Evolutionary conservation across 345 rosid genomes (phyloP).

Genomic region (Salix suchowensis): DNA sequence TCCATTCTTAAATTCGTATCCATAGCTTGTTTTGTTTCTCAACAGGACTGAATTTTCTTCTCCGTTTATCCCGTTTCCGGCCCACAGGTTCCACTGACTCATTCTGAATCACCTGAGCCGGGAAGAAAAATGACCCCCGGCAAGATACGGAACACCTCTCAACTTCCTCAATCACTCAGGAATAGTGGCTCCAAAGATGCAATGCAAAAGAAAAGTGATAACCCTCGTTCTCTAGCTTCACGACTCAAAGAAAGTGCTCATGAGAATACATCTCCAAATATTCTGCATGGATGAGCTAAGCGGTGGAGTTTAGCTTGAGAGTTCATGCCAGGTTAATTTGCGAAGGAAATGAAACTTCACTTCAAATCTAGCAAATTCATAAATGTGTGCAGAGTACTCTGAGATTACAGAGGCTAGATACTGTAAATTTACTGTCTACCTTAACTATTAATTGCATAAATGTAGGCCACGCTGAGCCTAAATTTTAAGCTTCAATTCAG

Average conservation of each 20-base stretch:
- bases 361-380: conserved; percentile 11
- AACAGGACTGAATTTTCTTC: neutral
- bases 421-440: conserved; percentile 3
- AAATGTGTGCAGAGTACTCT: conserved; percentile 9
- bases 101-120: conserved; percentile 19
- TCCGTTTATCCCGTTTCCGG: neutral
- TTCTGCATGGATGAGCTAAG: conserved; percentile 19
- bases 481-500: neutral
- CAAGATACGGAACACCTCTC: conserved; percentile 13
- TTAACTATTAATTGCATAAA: neutral
- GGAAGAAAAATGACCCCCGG: conserved; percentile 20
- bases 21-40: neutral
- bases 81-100: conserved; percentile 29
- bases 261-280: conserved; percentile 43
- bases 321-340: neutral
- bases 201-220: conserved; percentile 25
- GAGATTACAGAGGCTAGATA: neutral
- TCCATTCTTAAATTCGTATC: too few species aligned
- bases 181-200: conserved; percentile 18
- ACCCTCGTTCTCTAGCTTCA: conserved; percentile 17
- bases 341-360: neutral
- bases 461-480: neutral
- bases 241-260: conserved; percentile 11
- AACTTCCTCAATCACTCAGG: conserved; percentile 21
- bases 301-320: neutral